Percentiles rank a stretch among this genome's conserved stretches.
phyloP scores from a whole-genome alignment of 306 rosid species.

The Dalbergia oliveri region DNA sequence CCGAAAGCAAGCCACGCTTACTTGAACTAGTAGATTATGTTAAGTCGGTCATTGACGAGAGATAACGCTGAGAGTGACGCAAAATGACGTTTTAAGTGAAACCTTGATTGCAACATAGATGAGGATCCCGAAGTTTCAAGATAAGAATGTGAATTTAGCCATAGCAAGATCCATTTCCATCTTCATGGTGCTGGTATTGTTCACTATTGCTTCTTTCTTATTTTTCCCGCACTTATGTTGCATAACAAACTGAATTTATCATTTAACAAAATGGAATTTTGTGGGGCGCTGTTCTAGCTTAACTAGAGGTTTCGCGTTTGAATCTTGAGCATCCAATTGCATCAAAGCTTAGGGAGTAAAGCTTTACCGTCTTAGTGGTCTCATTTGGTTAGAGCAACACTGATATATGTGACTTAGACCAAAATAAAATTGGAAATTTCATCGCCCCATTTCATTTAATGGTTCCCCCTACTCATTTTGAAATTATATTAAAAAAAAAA shows the following conservation, averaged over 20 bases:
- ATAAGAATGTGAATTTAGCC: neutral
- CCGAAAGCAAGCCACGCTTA: neutral
- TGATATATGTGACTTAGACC: too few species aligned
- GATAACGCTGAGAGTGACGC: neutral
- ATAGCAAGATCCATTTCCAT: neutral
- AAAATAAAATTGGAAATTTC: neutral
- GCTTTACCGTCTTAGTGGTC: too few species aligned
- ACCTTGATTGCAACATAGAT: neutral
- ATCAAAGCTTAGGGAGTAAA: too few species aligned
- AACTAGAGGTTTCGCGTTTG: too few species aligned
- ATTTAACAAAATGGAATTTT: neutral
- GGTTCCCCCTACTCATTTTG: neutral
- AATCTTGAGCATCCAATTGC: too few species aligned
- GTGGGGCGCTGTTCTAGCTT: too few species aligned
- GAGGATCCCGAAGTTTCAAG: neutral
- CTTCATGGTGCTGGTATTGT: neutral
- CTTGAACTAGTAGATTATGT: neutral
- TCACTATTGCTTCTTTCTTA: neutral
- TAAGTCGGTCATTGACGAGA: neutral
- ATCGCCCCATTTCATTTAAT: neutral
- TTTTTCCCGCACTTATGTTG: neutral
- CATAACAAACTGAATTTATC: neutral
- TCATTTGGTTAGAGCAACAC: too few species aligned
- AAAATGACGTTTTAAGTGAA: conserved; percentile 2
- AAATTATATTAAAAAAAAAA: neutral